A percentile compares a stretch with the other conserved stretches of the same genome.
Evolutionary conservation across 2,329 filamentous ascomycete species (phyloP).

Genomic region (Verticillium zaregamsianum): DNA sequence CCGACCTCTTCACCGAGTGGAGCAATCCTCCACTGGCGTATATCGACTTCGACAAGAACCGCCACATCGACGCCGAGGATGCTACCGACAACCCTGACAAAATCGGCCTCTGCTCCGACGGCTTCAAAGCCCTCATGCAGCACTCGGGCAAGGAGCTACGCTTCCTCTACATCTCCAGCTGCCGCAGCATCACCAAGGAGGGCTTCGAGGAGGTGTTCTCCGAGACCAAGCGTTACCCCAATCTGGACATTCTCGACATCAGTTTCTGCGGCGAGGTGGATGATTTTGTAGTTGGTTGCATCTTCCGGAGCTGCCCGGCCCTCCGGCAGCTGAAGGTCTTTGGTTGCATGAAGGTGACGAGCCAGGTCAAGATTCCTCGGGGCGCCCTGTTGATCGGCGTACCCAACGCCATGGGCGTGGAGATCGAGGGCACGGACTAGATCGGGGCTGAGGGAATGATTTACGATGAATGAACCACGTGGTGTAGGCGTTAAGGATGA

Average conservation of each 20-base stretch:
- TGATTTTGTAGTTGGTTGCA: slow-evolving; percentile 57
- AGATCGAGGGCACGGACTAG: slow-evolving; percentile 42
- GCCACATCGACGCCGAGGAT: slow-evolving; percentile 67
- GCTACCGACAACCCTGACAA: slow-evolving; percentile 62
- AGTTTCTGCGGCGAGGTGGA: slow-evolving; percentile 70
- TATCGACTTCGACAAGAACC: slow-evolving; percentile 73
- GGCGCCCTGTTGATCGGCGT: slow-evolving; percentile 55
- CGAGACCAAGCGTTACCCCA: slow-evolving; percentile 56
- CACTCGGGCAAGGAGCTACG: slow-evolving; percentile 69
- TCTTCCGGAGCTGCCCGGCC: slow-evolving; percentile 61
- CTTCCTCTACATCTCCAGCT: slow-evolving; percentile 74
- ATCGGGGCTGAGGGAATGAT: background rate
- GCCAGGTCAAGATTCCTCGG: slow-evolving; percentile 46
- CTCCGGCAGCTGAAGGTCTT: slow-evolving; percentile 58
- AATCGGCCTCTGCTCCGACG: slow-evolving; percentile 70
- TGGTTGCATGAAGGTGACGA: slow-evolving; percentile 59
- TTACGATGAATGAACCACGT: background rate
- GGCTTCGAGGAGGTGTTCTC: slow-evolving; percentile 74
- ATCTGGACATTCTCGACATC: slow-evolving; percentile 68
- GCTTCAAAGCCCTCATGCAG: slow-evolving; percentile 76
- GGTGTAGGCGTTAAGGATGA: background rate
- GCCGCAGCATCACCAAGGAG: slow-evolving; percentile 70
- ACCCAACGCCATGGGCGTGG: slow-evolving; percentile 55
- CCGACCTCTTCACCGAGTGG: slow-evolving; percentile 71
- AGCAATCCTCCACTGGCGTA: slow-evolving; percentile 64